Conservation (phyloP, 176 grass and related monocot species). For the Coix lacrymajobi region DNA sequence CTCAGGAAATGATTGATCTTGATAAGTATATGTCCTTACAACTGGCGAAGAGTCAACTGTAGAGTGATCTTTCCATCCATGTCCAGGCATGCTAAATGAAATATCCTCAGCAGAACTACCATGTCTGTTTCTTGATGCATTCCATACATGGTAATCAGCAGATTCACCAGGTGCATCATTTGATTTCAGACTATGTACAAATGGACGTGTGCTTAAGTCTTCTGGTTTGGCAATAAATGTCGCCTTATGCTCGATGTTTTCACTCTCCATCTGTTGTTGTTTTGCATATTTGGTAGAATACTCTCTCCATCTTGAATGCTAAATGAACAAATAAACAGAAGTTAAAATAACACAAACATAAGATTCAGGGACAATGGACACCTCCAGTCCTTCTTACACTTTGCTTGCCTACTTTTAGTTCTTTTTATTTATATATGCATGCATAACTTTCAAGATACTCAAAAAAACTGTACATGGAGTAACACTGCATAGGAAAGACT, state of each 20-base stretch:
- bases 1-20: not conserved
- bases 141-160: not conserved
- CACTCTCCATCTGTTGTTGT: constrained; percentile 44
- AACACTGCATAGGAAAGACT: not conserved
- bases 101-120: constrained; percentile 17
- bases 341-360: constrained; percentile 10
- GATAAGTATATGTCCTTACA: constrained; percentile 11
- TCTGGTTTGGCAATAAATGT: constrained; percentile 59
- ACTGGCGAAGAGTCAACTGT: constrained; percentile 13
- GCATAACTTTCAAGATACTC: not conserved
- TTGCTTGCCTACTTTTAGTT: not conserved
- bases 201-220: constrained; percentile 35
- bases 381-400: not conserved
- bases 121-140: not conserved
- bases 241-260: constrained; percentile 47
- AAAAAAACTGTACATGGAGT: not conserved
- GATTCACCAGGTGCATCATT: constrained; percentile 11
- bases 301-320: constrained; percentile 36
- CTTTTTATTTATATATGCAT: not conserved
- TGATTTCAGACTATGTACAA: not conserved
- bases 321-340: not conserved
- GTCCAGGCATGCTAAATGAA: not conserved
- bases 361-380: not conserved
- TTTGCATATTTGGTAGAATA: constrained; percentile 56
- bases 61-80: constrained; percentile 25